These are phyloP conservation scores for Albophoma yamanashiensis DNA, from an alignment of 2,329 filamentous ascomycete species.

Conservation along the genomic window DNA sequence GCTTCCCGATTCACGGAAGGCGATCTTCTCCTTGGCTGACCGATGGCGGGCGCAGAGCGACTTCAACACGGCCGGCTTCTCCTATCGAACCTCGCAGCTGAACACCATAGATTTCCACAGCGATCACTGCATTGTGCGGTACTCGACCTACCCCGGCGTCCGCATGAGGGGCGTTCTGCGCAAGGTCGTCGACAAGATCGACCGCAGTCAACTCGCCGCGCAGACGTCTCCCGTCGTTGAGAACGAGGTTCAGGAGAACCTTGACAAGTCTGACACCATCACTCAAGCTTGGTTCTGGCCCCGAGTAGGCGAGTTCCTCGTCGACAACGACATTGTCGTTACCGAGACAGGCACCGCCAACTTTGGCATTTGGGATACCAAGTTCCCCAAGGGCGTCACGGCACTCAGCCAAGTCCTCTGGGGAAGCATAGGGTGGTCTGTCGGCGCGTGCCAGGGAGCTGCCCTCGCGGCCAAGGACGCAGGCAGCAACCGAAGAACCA, in stretches of 20 bases:
- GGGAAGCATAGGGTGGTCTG: slow-evolving; percentile 55
- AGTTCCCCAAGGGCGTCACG: slow-evolving; percentile 67
- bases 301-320: slow-evolving; percentile 60
- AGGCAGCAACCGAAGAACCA: slow-evolving; percentile 49
- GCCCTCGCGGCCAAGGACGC: slow-evolving; percentile 64
- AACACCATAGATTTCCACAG: slow-evolving; percentile 76
- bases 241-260: slow-evolving; percentile 35
- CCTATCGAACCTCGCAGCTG: slow-evolving; percentile 65
- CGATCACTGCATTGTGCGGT: slow-evolving; percentile 60
- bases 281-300: slow-evolving; percentile 72
- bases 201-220: slow-evolving; percentile 46
- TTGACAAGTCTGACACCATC: slow-evolving; percentile 35
- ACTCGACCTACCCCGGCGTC: slow-evolving; percentile 68
- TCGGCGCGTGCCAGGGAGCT: slow-evolving; percentile 51
- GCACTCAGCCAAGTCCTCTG: slow-evolving; percentile 71
- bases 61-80: slow-evolving; percentile 77
- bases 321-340: slow-evolving; percentile 64
- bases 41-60: slow-evolving; percentile 42
- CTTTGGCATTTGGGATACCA: slow-evolving; percentile 80
- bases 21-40: not conserved
- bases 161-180: slow-evolving; percentile 68
- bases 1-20: not conserved
- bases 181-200: slow-evolving; percentile 53
- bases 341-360: slow-evolving; percentile 84
- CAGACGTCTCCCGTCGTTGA: slow-evolving; percentile 40